phyloP scores from a whole-genome alignment of 2,329 filamentous ascomycete species.

The Phaeosphaeriaceae sp. region DNA sequence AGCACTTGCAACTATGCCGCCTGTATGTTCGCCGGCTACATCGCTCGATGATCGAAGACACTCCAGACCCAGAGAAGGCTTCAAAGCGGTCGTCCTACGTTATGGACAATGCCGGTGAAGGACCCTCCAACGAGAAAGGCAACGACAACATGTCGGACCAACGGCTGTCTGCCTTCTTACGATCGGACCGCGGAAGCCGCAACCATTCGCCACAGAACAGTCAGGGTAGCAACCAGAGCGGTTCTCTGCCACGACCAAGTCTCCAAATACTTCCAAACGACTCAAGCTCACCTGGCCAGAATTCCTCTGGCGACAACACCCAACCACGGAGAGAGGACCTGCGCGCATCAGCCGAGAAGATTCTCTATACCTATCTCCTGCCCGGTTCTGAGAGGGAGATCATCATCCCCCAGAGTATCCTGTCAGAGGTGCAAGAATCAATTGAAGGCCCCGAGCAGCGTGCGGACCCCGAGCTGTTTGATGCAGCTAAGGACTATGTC shows the following conservation, averaged over 20 bases:
- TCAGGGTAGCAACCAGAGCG: slow-evolving; percentile 58
- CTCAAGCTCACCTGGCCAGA: slow-evolving; percentile 63
- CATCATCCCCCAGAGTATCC: slow-evolving; percentile 85
- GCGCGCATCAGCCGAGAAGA: slow-evolving; percentile 92
- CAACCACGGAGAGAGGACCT: slow-evolving; percentile 72
- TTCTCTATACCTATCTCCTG: slow-evolving; percentile 95
- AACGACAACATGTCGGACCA: slow-evolving; percentile 73
- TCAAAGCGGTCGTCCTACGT: slow-evolving; percentile 86
- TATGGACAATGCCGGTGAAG: slow-evolving; percentile 69
- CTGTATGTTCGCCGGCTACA: slow-evolving; percentile 97
- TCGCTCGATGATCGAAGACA: slow-evolving; percentile 89
- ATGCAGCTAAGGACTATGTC: slow-evolving; percentile 97
- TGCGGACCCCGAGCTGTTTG: slow-evolving; percentile 96
- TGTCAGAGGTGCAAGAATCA: slow-evolving; percentile 80
- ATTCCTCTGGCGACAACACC: slow-evolving; percentile 41
- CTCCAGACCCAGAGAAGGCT: slow-evolving; percentile 84
- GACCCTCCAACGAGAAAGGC: slow-evolving; percentile 67
- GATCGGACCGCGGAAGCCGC: slow-evolving; percentile 60
- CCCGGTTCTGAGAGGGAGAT: slow-evolving; percentile 97
- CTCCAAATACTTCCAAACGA: slow-evolving; percentile 63
- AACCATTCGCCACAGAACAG: slow-evolving; percentile 58
- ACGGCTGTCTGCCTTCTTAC: slow-evolving; percentile 87
- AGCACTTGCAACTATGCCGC: slow-evolving; percentile 96
- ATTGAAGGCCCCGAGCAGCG: slow-evolving; percentile 85
- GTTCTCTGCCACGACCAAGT: slow-evolving; percentile 62